Percentiles rank a stretch among this genome's conserved stretches.
Conservation (phyloP, 345 rosid genomes). For the Dimocarpus longan region DNA sequence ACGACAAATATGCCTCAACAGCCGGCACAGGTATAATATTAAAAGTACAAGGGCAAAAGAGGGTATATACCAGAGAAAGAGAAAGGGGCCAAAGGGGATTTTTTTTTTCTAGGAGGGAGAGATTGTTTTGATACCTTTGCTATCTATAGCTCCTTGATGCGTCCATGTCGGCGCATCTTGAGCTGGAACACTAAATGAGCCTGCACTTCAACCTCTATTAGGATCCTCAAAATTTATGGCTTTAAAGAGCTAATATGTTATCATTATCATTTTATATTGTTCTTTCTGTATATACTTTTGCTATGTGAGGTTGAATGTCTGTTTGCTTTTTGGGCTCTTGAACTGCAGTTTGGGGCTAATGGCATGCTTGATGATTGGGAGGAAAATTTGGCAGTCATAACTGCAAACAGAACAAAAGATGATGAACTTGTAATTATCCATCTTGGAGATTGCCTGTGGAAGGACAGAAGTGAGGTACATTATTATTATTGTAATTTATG, state of each 20-base stretch:
- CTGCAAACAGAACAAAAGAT: conserved; percentile 95
- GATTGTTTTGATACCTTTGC: neutral
- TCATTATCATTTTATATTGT: neutral
- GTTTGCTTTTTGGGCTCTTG: conserved; percentile 17
- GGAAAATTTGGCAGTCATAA: conserved; percentile 92
- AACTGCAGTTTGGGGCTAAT: conserved; percentile 58
- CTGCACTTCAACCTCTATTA: neutral
- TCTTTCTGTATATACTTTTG: conserved; percentile 3
- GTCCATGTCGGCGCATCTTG: neutral
- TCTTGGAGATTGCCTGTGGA: conserved; percentile 98
- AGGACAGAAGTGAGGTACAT: conserved; percentile 92
- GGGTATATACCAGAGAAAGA: too few species aligned
- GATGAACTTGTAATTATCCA: conserved; percentile 95
- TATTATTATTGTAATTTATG: conserved; percentile 14
- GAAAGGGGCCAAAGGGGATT: neutral
- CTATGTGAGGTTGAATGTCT: conserved; percentile 1
- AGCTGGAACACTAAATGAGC: neutral
- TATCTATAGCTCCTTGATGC: neutral
- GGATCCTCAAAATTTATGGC: neutral
- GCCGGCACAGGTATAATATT: conserved; percentile 59
- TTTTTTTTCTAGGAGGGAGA: neutral
- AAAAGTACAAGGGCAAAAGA: neutral
- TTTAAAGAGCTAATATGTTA: neutral
- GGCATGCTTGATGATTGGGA: conserved; percentile 99
- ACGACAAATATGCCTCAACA: conserved; percentile 43